Evolutionary conservation across 352 stramenopile genomes (phyloP).

Genomic region (Pythium guiyangense): DNA sequence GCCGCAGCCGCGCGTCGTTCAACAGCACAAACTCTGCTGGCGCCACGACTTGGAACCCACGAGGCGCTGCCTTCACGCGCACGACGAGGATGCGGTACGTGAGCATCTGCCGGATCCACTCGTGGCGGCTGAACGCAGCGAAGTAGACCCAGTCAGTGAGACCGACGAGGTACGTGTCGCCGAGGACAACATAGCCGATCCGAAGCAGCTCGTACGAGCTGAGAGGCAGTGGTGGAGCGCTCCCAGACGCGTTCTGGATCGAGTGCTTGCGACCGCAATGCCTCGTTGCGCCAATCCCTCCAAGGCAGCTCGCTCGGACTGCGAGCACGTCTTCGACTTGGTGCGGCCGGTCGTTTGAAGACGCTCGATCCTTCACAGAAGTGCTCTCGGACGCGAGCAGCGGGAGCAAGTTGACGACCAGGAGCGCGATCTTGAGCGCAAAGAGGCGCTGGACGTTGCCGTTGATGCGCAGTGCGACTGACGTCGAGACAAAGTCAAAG

Average conservation of each 20-base stretch:
- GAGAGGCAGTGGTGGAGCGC: neutral
- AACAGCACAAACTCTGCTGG: too few relatives aligned
- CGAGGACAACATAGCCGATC: conserved; percentile 14
- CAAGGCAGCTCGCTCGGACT: neutral
- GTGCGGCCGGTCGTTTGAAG: conserved; percentile 4
- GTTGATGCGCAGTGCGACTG: conserved; percentile 9
- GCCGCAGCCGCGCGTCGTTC: too few relatives aligned
- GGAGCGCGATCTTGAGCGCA: conserved; percentile 8
- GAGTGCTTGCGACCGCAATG: too few relatives aligned
- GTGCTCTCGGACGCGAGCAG: conserved; percentile 2
- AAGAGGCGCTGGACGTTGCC: conserved; percentile 9
- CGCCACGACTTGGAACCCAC: too few relatives aligned
- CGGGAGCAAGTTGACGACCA: conserved; percentile 7
- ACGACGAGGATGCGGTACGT: too few relatives aligned
- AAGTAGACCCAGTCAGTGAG: too few relatives aligned
- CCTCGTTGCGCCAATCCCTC: too few relatives aligned
- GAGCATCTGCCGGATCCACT: too few relatives aligned
- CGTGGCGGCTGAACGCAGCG: too few relatives aligned
- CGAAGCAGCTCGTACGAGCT: conserved; percentile 15
- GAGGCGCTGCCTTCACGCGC: too few relatives aligned
- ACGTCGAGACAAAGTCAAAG: conserved; percentile 6
- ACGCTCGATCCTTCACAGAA: too few relatives aligned
- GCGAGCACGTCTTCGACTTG: neutral
- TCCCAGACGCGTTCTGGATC: too few relatives aligned
- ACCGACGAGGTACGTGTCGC: neutral